Evolutionary conservation across 2,329 filamentous ascomycete species (phyloP).

Genomic region (Trichothecium roseum): DNA sequence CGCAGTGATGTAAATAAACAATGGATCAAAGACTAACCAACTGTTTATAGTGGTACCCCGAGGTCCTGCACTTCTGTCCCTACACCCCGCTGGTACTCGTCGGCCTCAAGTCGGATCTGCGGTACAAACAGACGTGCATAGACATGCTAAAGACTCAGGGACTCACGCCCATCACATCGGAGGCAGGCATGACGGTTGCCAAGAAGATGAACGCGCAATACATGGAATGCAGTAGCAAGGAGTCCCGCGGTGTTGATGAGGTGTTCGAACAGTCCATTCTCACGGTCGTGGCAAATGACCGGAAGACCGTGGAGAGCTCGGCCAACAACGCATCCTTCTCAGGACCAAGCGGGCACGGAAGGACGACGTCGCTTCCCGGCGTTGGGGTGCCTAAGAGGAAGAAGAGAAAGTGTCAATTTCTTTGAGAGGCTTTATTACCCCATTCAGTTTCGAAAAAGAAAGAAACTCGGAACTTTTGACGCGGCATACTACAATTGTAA

Average conservation of each 20-base stretch:
- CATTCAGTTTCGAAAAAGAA: slow-evolving; percentile 5
- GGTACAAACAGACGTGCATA: slow-evolving; percentile 91
- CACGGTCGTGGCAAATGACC: slow-evolving; percentile 75
- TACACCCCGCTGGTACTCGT: slow-evolving; percentile 93
- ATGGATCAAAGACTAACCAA: slow-evolving; percentile 1
- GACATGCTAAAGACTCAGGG: slow-evolving; percentile 98
- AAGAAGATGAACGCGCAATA: slow-evolving; percentile 91
- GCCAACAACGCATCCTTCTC: slow-evolving; percentile 24
- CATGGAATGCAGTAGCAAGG: slow-evolving; percentile 98
- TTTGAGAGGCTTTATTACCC: slow-evolving; percentile 42
- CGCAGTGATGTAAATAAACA: not conserved
- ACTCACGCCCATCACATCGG: slow-evolving; percentile 83
- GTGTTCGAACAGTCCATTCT: slow-evolving; percentile 90
- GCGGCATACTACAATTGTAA: slow-evolving; percentile 26
- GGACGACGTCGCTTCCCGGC: slow-evolving; percentile 26
- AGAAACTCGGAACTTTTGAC: slow-evolving; percentile 5
- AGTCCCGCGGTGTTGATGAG: slow-evolving; percentile 91
- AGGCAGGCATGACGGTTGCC: slow-evolving; percentile 81
- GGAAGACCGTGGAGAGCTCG: slow-evolving; percentile 47
- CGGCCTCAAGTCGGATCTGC: slow-evolving; percentile 93
- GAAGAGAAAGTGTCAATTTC: slow-evolving; percentile 73
- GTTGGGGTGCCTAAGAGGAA: slow-evolving; percentile 56
- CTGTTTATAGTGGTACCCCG: slow-evolving; percentile 81
- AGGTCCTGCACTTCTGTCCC: slow-evolving; percentile 97
- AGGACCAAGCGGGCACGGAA: slow-evolving; percentile 20